Evolutionary conservation across 352 stramenopile genomes (phyloP).

Genomic region (Aphanomyces cochlioides): DNA sequence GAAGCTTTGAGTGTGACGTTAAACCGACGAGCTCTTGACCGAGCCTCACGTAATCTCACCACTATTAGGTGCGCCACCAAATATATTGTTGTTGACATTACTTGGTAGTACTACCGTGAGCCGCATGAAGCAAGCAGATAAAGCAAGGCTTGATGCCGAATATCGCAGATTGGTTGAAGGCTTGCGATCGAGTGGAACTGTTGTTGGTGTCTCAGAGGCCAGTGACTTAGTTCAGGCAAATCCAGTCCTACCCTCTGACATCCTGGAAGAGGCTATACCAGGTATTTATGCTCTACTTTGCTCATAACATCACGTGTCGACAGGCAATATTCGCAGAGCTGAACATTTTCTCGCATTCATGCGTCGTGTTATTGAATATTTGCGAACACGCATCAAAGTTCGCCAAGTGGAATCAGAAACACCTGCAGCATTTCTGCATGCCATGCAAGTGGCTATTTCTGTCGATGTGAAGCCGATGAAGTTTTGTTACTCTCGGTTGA

Average conservation of each 20-base stretch:
- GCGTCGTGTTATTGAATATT: conserved; percentile 94
- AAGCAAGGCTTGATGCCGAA: conserved; percentile 89
- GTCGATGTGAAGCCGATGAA: conserved; percentile 97
- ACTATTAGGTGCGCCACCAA: conserved; percentile 48
- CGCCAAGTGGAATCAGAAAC: conserved; percentile 95
- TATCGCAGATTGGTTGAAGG: conserved; percentile 95
- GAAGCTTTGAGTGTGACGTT: conserved; percentile 97
- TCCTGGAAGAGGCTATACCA: conserved; percentile 96
- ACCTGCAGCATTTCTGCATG: conserved; percentile 94
- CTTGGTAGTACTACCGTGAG: conserved; percentile 56
- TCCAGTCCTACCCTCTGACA: conserved; percentile 87
- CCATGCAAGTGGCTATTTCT: conserved; percentile 88
- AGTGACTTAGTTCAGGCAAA: conserved; percentile 63
- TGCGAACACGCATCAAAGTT: conserved; percentile 78
- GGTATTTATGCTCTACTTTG: conserved; percentile 31
- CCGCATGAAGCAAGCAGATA: conserved; percentile 89
- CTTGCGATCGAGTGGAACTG: conserved; percentile 86
- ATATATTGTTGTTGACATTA: background rate
- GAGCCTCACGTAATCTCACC: conserved; percentile 88
- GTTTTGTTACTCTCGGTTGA: conserved; percentile 97
- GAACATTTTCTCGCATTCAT: conserved; percentile 99
- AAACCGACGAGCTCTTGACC: conserved; percentile 88
- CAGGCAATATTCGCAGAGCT: conserved; percentile 93
- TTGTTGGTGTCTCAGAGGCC: conserved; percentile 45
- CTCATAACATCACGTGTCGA: background rate